phyloP scores from a whole-genome alignment of 1,284 basidiomycete species.

The Gymnopus androsaceus region DNA sequence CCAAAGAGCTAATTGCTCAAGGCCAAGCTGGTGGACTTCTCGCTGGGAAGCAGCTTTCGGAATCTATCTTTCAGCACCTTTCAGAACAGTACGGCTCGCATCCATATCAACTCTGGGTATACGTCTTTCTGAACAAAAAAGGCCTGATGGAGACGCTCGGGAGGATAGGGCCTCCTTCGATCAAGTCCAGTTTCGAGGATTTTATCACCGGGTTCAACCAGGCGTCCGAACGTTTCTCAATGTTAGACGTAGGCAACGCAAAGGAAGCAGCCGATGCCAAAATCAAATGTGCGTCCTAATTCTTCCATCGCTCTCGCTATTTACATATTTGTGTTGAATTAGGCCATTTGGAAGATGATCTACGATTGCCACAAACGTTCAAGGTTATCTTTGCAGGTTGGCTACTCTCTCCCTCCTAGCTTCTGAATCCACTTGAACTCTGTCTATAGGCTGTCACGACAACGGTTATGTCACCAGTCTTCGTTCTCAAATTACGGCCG shows the following conservation, averaged over 20 bases:
- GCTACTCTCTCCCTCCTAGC: conserved; percentile 7
- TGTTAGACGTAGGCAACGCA: conserved; percentile 70
- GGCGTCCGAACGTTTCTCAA: conserved; percentile 60
- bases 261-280: conserved; percentile 77
- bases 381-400: conserved; percentile 66
- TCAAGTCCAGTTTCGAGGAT: conserved; percentile 53
- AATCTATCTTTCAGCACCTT: conserved; percentile 47
- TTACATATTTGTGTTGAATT: conserved; percentile 8
- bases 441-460: conserved; percentile 62
- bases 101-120: conserved; percentile 49
- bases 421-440: background rate
- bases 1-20: conserved; percentile 48
- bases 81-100: conserved; percentile 35
- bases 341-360: conserved; percentile 63
- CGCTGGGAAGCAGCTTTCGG: conserved; percentile 46
- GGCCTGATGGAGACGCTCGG: conserved; percentile 56
- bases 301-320: conserved; percentile 3
- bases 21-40: conserved; percentile 59
- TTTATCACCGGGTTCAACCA: conserved; percentile 71
- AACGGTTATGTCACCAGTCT: conserved; percentile 69
- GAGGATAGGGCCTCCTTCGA: conserved; percentile 40
- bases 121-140: conserved; percentile 64
- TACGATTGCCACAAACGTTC: conserved; percentile 59
- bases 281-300: conserved; percentile 55
- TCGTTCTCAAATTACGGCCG: conserved; percentile 64